Percentiles rank a stretch among this genome's conserved stretches.
Conservation (phyloP, 257 asterid species). For the Fraxinus excelsior region DNA sequence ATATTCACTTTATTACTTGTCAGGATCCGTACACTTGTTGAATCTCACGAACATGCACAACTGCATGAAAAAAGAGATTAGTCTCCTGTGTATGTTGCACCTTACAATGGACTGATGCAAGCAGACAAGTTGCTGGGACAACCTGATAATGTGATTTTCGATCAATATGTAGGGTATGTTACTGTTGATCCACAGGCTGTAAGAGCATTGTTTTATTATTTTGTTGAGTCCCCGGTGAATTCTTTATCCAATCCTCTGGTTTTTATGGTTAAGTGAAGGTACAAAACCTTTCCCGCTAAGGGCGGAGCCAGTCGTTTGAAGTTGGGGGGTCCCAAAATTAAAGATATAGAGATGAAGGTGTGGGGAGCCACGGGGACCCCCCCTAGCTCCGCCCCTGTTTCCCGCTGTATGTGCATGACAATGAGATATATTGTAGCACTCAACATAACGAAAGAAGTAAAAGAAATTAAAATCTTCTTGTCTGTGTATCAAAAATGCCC, state of each 20-base stretch:
- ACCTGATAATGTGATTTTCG: constrained; percentile 31
- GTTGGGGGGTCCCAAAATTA: no score
- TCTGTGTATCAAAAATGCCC: no score
- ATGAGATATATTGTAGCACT: no score
- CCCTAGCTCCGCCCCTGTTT: no score
- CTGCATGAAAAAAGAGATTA: constrained; percentile 10
- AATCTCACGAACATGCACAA: no score
- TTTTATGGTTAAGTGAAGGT: constrained; percentile 64
- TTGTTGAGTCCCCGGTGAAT: constrained; percentile 44
- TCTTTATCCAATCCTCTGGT: constrained; percentile 41
- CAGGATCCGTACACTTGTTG: no score
- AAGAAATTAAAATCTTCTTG: no score
- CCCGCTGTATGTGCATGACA: background rate
- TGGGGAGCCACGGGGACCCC: no score
- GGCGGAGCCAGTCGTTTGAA: no score
- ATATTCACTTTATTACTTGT: no score
- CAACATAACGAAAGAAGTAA: no score
- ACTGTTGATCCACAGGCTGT: constrained; percentile 46
- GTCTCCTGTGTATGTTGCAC: constrained; percentile 21
- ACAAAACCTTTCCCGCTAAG: constrained; percentile 13
- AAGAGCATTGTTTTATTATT: constrained; percentile 51
- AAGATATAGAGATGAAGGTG: no score
- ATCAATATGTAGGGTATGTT: constrained; percentile 53
- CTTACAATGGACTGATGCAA: constrained; percentile 26
- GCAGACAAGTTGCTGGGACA: constrained; percentile 37